Evolutionary conservation across 108 stramenopile species (phyloP).

Genomic region (Nitzschia inconspicua): DNA sequence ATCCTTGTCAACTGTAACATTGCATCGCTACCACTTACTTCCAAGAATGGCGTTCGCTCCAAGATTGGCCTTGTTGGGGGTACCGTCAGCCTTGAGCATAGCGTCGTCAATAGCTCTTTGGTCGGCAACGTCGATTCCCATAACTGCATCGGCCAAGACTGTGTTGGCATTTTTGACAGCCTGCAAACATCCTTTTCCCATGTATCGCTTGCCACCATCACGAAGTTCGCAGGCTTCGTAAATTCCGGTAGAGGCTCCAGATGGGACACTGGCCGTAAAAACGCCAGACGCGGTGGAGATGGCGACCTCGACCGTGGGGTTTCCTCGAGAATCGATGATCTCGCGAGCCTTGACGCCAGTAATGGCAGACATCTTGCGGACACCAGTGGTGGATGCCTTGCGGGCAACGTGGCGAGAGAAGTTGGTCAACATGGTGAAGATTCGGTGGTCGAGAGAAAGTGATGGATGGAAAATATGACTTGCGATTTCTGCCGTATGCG

Average conservation of each 20-base stretch:
- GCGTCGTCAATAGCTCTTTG: conserved; percentile 92
- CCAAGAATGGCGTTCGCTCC: conserved; percentile 99
- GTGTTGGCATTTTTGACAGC: conserved; percentile 97
- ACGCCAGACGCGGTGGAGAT: conserved; percentile 81
- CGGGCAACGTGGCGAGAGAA: conserved; percentile 29
- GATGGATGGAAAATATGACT: no score
- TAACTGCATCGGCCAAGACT: conserved; percentile 84
- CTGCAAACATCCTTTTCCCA: conserved; percentile 95
- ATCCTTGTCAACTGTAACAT: background rate
- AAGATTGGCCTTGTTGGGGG: conserved; percentile 94
- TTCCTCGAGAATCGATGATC: conserved; percentile 99
- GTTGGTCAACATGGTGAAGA: conserved; percentile 32
- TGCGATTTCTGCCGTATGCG: no score
- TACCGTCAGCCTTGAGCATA: conserved; percentile 93
- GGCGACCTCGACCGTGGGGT: conserved; percentile 98
- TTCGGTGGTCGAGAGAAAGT: background rate
- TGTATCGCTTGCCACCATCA: conserved; percentile 95
- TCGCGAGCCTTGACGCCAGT: conserved; percentile 91
- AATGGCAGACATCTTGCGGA: conserved; percentile 63
- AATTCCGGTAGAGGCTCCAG: conserved; percentile 95
- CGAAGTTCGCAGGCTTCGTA: conserved; percentile 98
- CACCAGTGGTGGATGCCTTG: conserved; percentile 9
- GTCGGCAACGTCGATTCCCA: conserved; percentile 92
- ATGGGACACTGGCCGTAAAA: conserved; percentile 92
- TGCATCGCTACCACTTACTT: conserved; percentile 47